Evolutionary conservation across 192 early-diverging fungal species (phyloP).

Genomic region (Coemansia biformis): DNA sequence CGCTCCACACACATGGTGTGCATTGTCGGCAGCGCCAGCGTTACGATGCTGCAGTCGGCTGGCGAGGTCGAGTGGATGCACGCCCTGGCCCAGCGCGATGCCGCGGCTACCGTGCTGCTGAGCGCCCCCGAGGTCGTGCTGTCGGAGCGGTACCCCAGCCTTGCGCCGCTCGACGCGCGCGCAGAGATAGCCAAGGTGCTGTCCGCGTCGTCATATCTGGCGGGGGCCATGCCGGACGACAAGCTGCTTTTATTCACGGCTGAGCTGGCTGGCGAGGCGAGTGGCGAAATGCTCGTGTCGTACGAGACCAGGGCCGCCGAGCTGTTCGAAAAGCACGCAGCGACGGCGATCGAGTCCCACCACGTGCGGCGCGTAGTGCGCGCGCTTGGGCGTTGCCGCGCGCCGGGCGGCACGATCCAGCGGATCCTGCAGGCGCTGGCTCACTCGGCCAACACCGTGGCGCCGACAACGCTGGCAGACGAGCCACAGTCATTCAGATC

Average conservation of each 20-base stretch:
- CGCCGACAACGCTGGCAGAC: slow-evolving; percentile 1
- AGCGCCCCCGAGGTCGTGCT: slow-evolving; percentile 14
- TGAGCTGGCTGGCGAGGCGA: slow-evolving; percentile 31
- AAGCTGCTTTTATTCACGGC: slow-evolving; percentile 12
- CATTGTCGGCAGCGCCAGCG: slow-evolving; percentile 15
- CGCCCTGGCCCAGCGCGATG: slow-evolving; percentile 15
- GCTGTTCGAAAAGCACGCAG: slow-evolving; percentile 33
- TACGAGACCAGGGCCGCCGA: slow-evolving; percentile 30
- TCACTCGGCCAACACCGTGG: slow-evolving; percentile 6
- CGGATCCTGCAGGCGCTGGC: slow-evolving; percentile 20
- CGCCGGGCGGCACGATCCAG: slow-evolving; percentile 19
- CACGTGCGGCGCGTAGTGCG: slow-evolving; percentile 14
- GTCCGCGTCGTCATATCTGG: slow-evolving; percentile 21
- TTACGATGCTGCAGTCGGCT: slow-evolving; percentile 22
- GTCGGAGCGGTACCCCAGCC: slow-evolving; percentile 11
- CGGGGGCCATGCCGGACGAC: slow-evolving; percentile 7
- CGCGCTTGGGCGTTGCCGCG: slow-evolving; percentile 21
- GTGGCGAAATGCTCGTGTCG: slow-evolving; percentile 41
- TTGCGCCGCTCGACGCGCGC: slow-evolving; percentile 23
- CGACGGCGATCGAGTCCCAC: slow-evolving; percentile 5
- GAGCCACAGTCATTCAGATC: slow-evolving; percentile 21
- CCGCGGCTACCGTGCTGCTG: slow-evolving; percentile 31
- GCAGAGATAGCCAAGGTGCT: slow-evolving; percentile 20
- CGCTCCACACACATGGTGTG: slow-evolving; percentile 28
- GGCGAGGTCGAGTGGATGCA: slow-evolving; percentile 36